Evolutionary conservation across 192 early-diverging fungal species (phyloP).

Genomic region (Backusella morwellensis): DNA sequence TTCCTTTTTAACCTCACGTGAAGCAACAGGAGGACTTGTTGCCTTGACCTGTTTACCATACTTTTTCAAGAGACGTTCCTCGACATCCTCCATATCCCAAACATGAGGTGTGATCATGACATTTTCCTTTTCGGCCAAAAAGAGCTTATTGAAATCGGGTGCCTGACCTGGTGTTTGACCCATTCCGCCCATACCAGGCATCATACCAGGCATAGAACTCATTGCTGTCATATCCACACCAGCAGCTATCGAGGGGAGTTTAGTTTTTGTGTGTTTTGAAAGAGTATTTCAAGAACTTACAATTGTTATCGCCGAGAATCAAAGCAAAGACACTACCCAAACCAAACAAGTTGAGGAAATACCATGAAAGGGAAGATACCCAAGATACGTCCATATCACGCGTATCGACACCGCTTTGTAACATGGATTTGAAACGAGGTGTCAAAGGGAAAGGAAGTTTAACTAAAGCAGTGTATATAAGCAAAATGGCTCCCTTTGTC

Average conservation of each 20-base stretch:
- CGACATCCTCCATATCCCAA: constrained; percentile 79
- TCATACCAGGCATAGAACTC: constrained; percentile 74
- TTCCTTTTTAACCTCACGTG: constrained; percentile 8
- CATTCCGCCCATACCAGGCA: constrained; percentile 57
- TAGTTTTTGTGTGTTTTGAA: neutral
- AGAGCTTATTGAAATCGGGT: constrained; percentile 84
- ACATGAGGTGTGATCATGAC: constrained; percentile 79
- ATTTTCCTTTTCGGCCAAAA: constrained; percentile 86
- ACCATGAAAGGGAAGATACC: constrained; percentile 98
- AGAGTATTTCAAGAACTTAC: constrained; percentile 35
- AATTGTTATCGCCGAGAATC: constrained; percentile 88
- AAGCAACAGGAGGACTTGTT: neutral
- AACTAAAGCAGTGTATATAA: constrained; percentile 47
- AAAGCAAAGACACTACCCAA: constrained; percentile 88
- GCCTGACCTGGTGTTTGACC: constrained; percentile 63
- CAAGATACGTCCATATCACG: constrained; percentile 96
- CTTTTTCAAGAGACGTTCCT: constrained; percentile 75
- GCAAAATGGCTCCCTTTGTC: neutral
- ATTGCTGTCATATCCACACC: constrained; percentile 94
- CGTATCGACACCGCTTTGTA: constrained; percentile 94
- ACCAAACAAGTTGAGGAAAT: constrained; percentile 97
- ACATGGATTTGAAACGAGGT: constrained; percentile 96
- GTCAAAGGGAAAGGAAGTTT: constrained; percentile 97
- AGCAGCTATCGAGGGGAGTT: constrained; percentile 36
- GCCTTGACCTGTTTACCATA: constrained; percentile 53